Percentiles rank a stretch among this genome's conserved stretches.
phyloP scores from a whole-genome alignment of 176 grass and related monocot genomes.

The Juncus effusus region DNA sequence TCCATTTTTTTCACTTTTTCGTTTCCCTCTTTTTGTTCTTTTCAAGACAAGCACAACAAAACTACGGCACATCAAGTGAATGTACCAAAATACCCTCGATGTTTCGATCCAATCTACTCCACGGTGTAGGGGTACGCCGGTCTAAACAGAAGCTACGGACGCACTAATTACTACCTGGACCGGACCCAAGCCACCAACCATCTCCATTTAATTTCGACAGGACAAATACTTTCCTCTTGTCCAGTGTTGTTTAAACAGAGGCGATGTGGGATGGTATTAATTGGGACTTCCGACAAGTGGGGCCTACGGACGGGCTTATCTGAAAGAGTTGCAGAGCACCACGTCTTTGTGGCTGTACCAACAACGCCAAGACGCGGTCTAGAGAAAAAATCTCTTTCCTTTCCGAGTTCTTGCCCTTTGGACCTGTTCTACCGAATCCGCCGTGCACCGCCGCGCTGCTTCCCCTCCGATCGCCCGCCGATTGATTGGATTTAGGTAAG shows the following conservation, averaged over 20 bases:
- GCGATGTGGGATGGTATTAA: neutral
- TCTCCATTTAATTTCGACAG: neutral
- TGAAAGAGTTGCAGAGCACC: neutral
- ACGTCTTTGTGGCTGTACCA: neutral
- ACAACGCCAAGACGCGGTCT: neutral
- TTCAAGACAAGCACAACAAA: no score
- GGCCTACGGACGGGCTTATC: neutral
- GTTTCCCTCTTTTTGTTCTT: neutral
- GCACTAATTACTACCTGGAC: constrained; percentile 11
- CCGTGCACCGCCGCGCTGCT: constrained; percentile 15
- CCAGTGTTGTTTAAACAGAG: neutral
- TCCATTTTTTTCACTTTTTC: neutral
- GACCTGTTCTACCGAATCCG: constrained; percentile 22
- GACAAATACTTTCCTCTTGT: neutral
- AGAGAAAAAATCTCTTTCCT: constrained; percentile 1
- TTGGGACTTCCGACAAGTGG: neutral
- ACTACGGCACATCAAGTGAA: neutral
- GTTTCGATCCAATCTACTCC: neutral
- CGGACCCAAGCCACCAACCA: neutral
- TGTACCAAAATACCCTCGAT: neutral
- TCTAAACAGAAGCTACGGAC: neutral
- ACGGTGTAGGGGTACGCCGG: neutral
- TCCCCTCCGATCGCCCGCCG: constrained; percentile 1
- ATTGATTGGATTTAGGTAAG: constrained; percentile 1
- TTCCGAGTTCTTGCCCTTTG: constrained; percentile 5